Evolutionary conservation across 257 asterid genomes (phyloP).

Genomic region (Salvia miltiorrhiza): DNA sequence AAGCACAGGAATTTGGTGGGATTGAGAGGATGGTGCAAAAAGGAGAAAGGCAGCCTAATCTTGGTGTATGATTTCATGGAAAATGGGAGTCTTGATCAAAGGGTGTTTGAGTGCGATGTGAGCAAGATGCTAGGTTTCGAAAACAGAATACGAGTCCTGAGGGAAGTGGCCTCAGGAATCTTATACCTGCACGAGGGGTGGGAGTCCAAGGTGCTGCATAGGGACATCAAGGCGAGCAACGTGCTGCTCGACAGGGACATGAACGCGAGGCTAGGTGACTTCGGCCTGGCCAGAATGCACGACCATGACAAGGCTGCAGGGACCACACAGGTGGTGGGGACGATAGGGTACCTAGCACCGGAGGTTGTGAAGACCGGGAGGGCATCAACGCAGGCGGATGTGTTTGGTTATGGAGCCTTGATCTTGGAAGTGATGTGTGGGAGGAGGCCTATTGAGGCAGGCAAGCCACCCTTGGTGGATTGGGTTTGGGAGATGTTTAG

Average conservation of each 20-base stretch:
- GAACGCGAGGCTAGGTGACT: constrained; percentile 71
- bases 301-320: constrained; percentile 53
- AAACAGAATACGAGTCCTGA: constrained; percentile 46
- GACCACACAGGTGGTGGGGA: constrained; percentile 71
- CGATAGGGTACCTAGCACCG: constrained; percentile 67
- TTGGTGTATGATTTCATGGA: constrained; percentile 21
- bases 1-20: constrained; percentile 71
- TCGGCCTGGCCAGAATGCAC: constrained; percentile 75
- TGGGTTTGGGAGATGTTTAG: constrained; percentile 52
- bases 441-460: constrained; percentile 49
- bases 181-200: constrained; percentile 66
- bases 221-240: constrained; percentile 72
- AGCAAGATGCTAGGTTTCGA: constrained; percentile 34
- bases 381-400: constrained; percentile 54
- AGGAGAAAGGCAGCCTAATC: constrained; percentile 45
- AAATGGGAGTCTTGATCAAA: constrained; percentile 65
- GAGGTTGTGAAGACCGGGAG: constrained; percentile 56
- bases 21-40: constrained; percentile 81
- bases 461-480: constrained; percentile 49
- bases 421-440: constrained; percentile 65
- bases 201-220: constrained; percentile 64
- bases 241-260: constrained; percentile 63
- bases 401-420: constrained; percentile 52
- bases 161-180: constrained; percentile 59
- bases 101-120: constrained; percentile 47